Evolutionary conservation across 768 basidiomycete genomes (phyloP), one percentile per base, ranked within the genome.

Genomic region (Exidia glandulosa): DNA sequence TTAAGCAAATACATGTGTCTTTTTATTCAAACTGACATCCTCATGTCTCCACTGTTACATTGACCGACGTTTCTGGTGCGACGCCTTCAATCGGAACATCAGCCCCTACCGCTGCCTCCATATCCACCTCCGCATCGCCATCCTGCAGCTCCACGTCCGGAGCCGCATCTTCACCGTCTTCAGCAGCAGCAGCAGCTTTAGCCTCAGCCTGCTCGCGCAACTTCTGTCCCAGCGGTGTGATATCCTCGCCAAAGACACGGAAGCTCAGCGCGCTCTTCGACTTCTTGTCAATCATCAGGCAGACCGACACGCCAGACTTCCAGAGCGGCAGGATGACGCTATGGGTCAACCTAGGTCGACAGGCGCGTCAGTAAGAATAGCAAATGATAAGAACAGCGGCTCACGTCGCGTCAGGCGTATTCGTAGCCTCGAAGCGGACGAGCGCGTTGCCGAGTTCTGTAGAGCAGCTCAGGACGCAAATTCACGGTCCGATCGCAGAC

Each of bases 241-340:
- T 76, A 66, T 96, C 93, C 55, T 82, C 78, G 1, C 86, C 88
- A 66, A 89, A 98, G 10, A 94, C 75, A 2, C 94, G 85, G 54
- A 93, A 74, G 61, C 90, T 93, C 62, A 98, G 75, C 2, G 92
- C 93, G 67, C 94, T 91, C 74, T 98, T 98, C 29, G 93, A 90
- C 68, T 89, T 89, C 72, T 98, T 99, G 73, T 98, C 94, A 58
- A 96, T 84, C 92, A 98, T 93, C 60, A 98, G 77, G 0, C 87
- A 84, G 57, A 95, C 69, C 0, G 93, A 95, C 13, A 85, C 83
- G 61, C 86, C 87, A 2, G 92, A 93, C 73, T 90, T 94, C 96
- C 95, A 98, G 57, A 98, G 80, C 0, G 96, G 95, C n/a, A 97
- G 74, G n/a, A 87, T 71, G 29, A 98, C 77, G 57, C 92, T 86